Evolutionary conservation across 2,329 filamentous ascomycete species (phyloP).

Genomic region (Claviceps quebecensis): DNA sequence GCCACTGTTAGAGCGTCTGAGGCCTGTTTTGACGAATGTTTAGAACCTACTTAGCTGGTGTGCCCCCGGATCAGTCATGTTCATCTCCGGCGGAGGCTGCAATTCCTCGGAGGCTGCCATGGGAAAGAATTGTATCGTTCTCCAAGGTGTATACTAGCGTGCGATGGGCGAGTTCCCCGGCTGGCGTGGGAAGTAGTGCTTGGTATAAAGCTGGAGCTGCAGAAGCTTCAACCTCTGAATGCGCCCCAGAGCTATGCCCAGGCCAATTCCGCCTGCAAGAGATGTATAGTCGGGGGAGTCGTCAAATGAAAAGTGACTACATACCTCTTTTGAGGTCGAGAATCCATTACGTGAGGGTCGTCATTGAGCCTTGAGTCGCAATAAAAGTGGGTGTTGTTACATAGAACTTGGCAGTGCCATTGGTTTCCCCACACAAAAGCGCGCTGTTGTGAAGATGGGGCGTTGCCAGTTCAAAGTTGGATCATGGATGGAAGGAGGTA

Average conservation of each 20-base stretch:
- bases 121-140: not conserved
- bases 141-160: not conserved
- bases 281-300: not conserved
- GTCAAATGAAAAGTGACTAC: not conserved
- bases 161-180: not conserved
- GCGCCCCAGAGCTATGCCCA: not conserved
- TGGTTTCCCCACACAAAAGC: too few species aligned
- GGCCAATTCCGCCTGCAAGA: not conserved
- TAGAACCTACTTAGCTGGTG: constrained; percentile 38
- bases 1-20: constrained; percentile 12
- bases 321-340: too few species aligned
- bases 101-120: constrained; percentile 20
- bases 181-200: not conserved
- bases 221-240: not conserved
- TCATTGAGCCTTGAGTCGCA: too few species aligned
- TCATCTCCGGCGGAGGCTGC: constrained; percentile 18
- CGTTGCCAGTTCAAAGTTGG: too few species aligned
- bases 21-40: not conserved
- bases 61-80: constrained; percentile 40
- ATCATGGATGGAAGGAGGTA: too few species aligned
- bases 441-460: too few species aligned
- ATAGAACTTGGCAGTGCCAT: too few species aligned
- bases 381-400: too few species aligned
- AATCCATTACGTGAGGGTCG: too few species aligned
- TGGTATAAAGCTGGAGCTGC: not conserved